Evolutionary conservation across 163 green algal genomes (phyloP), one percentile per base, ranked within the genome.

Genomic region (Chloromonas sp.): DNA sequence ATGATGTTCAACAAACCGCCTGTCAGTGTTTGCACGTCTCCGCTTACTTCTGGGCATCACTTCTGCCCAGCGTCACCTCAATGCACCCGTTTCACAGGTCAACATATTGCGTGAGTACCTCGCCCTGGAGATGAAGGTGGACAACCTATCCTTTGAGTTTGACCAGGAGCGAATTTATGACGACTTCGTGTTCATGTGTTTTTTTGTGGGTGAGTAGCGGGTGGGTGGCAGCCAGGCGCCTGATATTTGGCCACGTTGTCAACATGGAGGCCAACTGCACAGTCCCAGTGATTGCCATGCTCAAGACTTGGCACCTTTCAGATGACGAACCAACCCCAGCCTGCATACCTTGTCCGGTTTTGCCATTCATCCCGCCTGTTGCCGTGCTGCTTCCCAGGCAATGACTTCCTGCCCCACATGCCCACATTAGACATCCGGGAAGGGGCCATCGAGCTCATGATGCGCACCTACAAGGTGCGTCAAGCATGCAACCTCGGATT

Each of bases 371-470:
- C 36, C 36, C 36, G 36, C 36, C 36, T 36, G 36, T 36, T 36
- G 36, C 36, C 36, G 36, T 36, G 36, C 36, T 36, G 36, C 36
- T 58, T 2, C 2, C 15, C 81, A 84, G 96, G 96, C 60, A 98
- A 99, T 85, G 96, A 99, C 83, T 99, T 99, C 88, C 88, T 99
- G 88, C 96, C 96, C 0, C 97, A 99, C 91, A 98, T 98, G 94
- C 97, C 97, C 14, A 99, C 96, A 3, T 93, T 99, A 83, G 97
- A 99, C 89, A 99, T 99, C 84, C 91, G 84, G 60, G 89, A 93
- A 92, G 95, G 95, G 60, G 97, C 96, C 71, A 98, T 99, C 81
- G 95, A 97, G 88, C 89, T 97, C 82, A 91, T 98, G 85, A 95
- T 97, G 92, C 70, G 82, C 1, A 92, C 93, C n/a, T 99, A 98